phyloP scores from a whole-genome alignment of 495 filamentous ascomycete species.

The Hyaloscypha finlandica region DNA sequence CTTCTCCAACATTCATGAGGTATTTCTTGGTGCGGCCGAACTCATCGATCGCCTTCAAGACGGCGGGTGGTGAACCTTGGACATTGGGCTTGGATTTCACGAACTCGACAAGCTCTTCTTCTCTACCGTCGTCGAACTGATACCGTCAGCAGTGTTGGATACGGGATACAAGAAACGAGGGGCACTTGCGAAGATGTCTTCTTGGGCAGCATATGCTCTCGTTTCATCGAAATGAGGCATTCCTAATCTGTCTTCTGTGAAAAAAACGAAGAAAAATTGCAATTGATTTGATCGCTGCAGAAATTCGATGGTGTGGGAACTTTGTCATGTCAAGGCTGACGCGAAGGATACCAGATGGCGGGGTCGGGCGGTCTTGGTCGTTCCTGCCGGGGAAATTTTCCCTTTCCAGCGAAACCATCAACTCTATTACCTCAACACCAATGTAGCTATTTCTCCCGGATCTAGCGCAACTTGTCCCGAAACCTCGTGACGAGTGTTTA shows the following conservation, averaged over 20 bases:
- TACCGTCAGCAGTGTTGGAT: conserved; percentile 19
- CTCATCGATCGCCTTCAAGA: conserved; percentile 72
- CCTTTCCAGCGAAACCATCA: not conserved
- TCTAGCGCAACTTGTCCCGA: not conserved
- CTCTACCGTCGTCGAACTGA: conserved; percentile 69
- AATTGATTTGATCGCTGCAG: not conserved
- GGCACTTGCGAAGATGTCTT: conserved; percentile 35
- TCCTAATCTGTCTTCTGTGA: not conserved
- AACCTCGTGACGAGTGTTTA: not conserved
- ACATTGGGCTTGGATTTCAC: conserved; percentile 61
- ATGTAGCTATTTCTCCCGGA: not conserved
- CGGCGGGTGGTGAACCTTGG: conserved; percentile 59
- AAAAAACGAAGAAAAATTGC: not conserved
- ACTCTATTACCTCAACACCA: not conserved
- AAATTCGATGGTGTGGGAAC: not conserved
- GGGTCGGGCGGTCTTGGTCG: not conserved
- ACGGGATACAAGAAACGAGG: not conserved
- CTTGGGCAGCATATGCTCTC: conserved; percentile 46
- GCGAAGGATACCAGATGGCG: not conserved
- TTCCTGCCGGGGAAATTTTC: not conserved
- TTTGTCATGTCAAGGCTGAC: not conserved
- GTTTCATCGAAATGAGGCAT: conserved; percentile 38
- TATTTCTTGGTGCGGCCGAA: conserved; percentile 65
- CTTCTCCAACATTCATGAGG: conserved; percentile 77
- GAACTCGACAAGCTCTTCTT: conserved; percentile 70